phyloP scores from a whole-genome alignment of 1,284 basidiomycete species.

The Vanrija sp. region DNA sequence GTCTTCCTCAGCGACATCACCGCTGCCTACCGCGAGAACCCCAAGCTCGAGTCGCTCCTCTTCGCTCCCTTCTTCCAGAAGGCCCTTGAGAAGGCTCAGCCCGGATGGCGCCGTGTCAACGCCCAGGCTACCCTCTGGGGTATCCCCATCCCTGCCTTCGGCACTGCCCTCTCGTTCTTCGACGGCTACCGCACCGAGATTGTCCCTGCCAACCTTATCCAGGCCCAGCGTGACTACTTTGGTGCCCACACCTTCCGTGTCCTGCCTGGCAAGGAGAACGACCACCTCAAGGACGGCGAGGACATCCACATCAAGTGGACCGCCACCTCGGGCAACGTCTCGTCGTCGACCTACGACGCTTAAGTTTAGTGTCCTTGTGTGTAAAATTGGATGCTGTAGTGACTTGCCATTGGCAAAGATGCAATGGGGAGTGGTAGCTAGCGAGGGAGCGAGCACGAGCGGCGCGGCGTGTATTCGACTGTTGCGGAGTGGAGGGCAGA shows the following conservation, averaged over 20 bases:
- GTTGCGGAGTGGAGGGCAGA: too few species aligned
- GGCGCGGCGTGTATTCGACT: too few species aligned
- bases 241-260: constrained; percentile 86
- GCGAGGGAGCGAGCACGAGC: too few species aligned
- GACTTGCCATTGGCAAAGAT: too few species aligned
- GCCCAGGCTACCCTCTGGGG: constrained; percentile 98
- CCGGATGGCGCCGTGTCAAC: constrained; percentile 95
- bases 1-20: constrained; percentile 96
- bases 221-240: constrained; percentile 70
- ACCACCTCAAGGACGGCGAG: constrained; percentile 69
- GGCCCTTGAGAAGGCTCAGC: constrained; percentile 89
- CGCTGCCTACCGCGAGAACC: constrained; percentile 82
- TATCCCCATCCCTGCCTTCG: constrained; percentile 92
- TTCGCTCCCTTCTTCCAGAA: constrained; percentile 99
- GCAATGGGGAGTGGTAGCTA: too few species aligned
- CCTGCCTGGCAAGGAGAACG: constrained; percentile 81
- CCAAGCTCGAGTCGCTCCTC: constrained; percentile 83
- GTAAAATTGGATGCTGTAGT: background rate
- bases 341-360: constrained; percentile 85
- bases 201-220: constrained; percentile 89
- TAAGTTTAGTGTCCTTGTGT: constrained; percentile 50
- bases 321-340: constrained; percentile 55
- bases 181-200: constrained; percentile 88
- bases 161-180: constrained; percentile 97
- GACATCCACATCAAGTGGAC: constrained; percentile 70